Conservation (phyloP, 495 filamentous ascomycete species). For the Apodospora peruviana region DNA sequence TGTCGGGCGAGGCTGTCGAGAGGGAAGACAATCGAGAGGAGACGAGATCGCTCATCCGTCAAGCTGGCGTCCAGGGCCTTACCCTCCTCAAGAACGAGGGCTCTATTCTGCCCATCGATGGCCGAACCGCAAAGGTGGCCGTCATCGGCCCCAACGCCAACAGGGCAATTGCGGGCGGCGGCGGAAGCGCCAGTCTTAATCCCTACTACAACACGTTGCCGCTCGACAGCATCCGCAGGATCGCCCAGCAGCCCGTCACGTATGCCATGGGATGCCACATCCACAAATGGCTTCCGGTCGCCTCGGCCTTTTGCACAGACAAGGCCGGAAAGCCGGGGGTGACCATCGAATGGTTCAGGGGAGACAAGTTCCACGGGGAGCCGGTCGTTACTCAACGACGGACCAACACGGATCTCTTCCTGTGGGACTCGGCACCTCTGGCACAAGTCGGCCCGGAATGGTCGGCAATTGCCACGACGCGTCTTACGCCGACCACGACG, state of each 20-base stretch:
- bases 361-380: slow-evolving; percentile 54
- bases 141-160: slow-evolving; percentile 84
- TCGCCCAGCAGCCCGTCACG: slow-evolving; percentile 40
- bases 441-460: slow-evolving; percentile 51
- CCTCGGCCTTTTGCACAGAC: slow-evolving; percentile 51
- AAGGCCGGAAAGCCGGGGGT: slow-evolving; percentile 53
- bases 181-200: slow-evolving; percentile 72
- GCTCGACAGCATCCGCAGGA: slow-evolving; percentile 47
- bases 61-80: slow-evolving; percentile 65
- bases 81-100: slow-evolving; percentile 76
- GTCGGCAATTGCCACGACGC: slow-evolving; percentile 55
- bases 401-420: slow-evolving; percentile 58
- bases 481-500: slow-evolving; percentile 43
- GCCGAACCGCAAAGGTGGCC: slow-evolving; percentile 55
- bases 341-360: slow-evolving; percentile 56
- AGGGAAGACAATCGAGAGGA: slow-evolving; percentile 59
- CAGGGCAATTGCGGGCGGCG: slow-evolving; percentile 70
- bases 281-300: slow-evolving; percentile 60
- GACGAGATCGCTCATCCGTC: slow-evolving; percentile 61
- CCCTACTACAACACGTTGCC: slow-evolving; percentile 69
- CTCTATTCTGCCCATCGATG: slow-evolving; percentile 59
- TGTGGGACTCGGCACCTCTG: slow-evolving; percentile 64
- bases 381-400: slow-evolving; percentile 49
- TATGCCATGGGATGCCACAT: slow-evolving; percentile 55
- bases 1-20: slow-evolving; percentile 56